phyloP scores from a whole-genome alignment of 2,329 filamentous ascomycete species.

The Juglanconis oblonga region DNA sequence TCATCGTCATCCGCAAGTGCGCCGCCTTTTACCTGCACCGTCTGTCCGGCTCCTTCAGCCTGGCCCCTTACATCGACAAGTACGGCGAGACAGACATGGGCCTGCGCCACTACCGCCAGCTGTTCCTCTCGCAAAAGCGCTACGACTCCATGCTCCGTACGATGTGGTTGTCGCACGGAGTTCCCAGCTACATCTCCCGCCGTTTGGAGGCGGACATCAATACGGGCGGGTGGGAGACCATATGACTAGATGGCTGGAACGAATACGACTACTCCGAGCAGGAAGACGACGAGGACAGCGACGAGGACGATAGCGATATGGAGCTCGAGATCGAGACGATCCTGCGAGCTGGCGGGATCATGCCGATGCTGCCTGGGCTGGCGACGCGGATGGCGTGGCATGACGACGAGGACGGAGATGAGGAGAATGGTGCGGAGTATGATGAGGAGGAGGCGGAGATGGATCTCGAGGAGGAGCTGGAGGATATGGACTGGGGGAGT shows the following conservation, averaged over 20 bases:
- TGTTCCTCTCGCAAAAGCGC: slow-evolving; percentile 89
- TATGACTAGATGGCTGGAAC: slow-evolving; percentile 34
- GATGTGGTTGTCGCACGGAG: slow-evolving; percentile 80
- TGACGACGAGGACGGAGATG: not conserved
- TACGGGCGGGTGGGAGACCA: slow-evolving; percentile 95
- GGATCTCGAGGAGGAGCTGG: not conserved
- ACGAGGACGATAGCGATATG: not conserved
- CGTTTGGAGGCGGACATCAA: slow-evolving; percentile 95
- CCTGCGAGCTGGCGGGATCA: not conserved
- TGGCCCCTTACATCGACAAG: slow-evolving; percentile 90
- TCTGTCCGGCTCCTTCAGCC: slow-evolving; percentile 76
- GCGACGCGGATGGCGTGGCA: not conserved
- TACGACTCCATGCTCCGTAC: slow-evolving; percentile 86
- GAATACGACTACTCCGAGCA: not conserved
- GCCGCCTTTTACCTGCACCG: slow-evolving; percentile 84
- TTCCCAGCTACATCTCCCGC: slow-evolving; percentile 85
- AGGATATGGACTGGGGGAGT: not conserved
- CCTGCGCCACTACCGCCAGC: slow-evolving; percentile 78
- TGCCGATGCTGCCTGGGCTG: not conserved
- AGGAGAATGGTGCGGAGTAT: not conserved
- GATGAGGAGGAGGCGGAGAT: not conserved
- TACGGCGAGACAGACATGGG: slow-evolving; percentile 96
- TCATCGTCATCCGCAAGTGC: slow-evolving; percentile 96
- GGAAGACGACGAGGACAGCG: not conserved
- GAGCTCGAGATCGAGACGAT: not conserved